Percentiles rank a stretch among this genome's conserved stretches.
Evolutionary conservation across 129 eudicot species (phyloP).

Genomic region (Mikania micrantha): DNA sequence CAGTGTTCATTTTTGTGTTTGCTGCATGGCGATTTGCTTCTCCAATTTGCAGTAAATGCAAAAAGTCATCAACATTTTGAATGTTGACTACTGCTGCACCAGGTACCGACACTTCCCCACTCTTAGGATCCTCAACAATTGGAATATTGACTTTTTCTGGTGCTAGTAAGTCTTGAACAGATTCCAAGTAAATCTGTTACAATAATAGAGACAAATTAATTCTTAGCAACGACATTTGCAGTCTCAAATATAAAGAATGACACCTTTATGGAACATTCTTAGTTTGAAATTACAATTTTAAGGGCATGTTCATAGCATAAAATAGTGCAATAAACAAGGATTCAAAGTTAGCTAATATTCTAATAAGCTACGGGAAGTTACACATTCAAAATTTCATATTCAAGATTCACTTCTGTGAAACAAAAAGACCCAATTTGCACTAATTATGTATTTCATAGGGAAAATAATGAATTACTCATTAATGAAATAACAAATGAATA

Average conservation of each 20-base stretch:
- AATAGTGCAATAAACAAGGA: not conserved
- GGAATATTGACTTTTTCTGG: constrained; percentile 88
- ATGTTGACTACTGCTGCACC: constrained; percentile 69
- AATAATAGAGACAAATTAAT: constrained; percentile 3
- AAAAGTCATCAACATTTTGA: constrained; percentile 65
- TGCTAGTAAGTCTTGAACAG: constrained; percentile 91
- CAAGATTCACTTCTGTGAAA: too few relatives aligned
- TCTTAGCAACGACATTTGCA: constrained; percentile 8
- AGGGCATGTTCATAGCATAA: not conserved
- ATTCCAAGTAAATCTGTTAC: constrained; percentile 84
- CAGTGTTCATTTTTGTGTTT: constrained; percentile 89
- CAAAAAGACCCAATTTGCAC: too few relatives aligned
- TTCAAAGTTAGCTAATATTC: not conserved
- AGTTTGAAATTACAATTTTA: too few relatives aligned
- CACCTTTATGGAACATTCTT: not conserved
- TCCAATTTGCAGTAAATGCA: constrained; percentile 67
- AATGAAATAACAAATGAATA: not conserved
- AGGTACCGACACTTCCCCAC: constrained; percentile 82
- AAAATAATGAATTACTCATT: too few relatives aligned
- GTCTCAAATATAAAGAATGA: not conserved
- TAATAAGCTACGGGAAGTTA: too few relatives aligned
- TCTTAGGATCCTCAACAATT: constrained; percentile 83
- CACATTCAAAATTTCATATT: too few relatives aligned
- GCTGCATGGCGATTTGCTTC: constrained; percentile 98
- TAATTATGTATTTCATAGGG: too few relatives aligned